Evolutionary conservation across 2,329 filamentous ascomycete species (phyloP).

Genomic region (Thermoascus crustaceus): DNA sequence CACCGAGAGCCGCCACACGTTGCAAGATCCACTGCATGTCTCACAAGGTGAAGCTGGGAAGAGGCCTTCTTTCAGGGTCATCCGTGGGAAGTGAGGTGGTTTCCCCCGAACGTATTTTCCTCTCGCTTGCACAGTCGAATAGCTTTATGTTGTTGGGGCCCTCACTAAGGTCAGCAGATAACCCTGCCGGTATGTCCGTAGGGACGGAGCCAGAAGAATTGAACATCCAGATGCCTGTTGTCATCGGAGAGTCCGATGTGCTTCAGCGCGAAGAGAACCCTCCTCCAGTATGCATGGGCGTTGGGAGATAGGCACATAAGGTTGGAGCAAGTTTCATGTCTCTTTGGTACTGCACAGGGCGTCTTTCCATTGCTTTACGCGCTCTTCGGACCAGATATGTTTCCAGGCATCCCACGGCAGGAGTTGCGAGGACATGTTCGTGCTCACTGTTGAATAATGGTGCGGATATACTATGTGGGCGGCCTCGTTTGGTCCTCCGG

Average conservation of each 20-base stretch:
- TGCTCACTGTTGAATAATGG: no score
- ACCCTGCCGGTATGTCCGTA: no score
- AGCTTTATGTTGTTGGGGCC: background rate
- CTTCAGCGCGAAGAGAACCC: background rate
- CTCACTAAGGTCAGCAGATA: background rate
- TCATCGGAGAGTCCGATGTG: background rate
- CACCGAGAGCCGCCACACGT: background rate
- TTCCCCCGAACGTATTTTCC: background rate
- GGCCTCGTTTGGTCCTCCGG: no score
- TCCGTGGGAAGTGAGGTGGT: background rate
- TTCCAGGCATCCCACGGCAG: no score
- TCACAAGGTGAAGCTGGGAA: background rate
- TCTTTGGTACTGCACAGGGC: no score
- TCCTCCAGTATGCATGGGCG: no score
- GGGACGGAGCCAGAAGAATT: conserved; percentile 1
- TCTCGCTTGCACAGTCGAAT: background rate
- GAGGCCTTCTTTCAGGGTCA: background rate
- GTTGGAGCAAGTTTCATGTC: no score
- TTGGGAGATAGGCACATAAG: no score
- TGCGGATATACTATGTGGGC: no score
- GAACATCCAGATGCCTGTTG: background rate
- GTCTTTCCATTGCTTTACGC: no score
- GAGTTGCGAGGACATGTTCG: no score
- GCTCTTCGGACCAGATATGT: no score
- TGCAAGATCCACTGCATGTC: conserved; percentile 1